Evolutionary conservation across 1,284 basidiomycete species (phyloP).

Genomic region (Neolentinus lepideus): DNA sequence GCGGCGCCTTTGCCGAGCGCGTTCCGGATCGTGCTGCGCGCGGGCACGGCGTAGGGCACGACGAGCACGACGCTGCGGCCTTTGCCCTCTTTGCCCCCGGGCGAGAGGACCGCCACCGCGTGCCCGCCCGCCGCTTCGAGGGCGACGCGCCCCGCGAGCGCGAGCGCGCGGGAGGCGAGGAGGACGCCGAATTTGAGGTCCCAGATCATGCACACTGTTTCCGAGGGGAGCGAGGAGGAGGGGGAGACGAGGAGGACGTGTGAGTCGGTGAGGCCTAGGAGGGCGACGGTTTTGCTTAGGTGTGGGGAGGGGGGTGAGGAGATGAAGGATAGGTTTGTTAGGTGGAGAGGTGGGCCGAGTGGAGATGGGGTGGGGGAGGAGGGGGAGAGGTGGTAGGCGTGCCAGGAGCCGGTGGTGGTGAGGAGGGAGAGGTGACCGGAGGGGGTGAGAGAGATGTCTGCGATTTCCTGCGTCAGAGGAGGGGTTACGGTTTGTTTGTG

Average conservation of each 20-base stretch:
- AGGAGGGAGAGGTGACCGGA: conserved; percentile 1
- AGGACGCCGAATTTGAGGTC: not conserved
- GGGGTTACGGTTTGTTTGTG: too few species aligned
- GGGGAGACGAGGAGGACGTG: conserved; percentile 1
- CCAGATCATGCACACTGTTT: not conserved
- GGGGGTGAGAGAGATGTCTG: not conserved
- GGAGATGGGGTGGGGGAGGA: not conserved
- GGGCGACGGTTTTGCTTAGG: not conserved
- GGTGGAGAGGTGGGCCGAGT: not conserved
- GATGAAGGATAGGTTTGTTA: not conserved
- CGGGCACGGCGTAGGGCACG: not conserved
- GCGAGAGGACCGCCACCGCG: not conserved
- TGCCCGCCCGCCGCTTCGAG: not conserved
- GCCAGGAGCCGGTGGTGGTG: not conserved
- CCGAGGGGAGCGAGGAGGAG: not conserved
- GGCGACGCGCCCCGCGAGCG: not conserved
- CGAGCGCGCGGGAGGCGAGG: too few species aligned
- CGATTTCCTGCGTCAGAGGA: not conserved
- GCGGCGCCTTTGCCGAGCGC: not conserved
- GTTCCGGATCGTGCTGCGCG: not conserved
- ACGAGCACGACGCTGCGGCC: not conserved
- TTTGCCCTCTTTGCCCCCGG: not conserved
- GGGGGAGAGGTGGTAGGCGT: not conserved
- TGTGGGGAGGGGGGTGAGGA: not conserved
- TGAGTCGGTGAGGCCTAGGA: not conserved